Percentiles rank a stretch among this genome's conserved stretches.
Conservation (phyloP, 345 rosid species). For the Eucalyptus microcorys region DNA sequence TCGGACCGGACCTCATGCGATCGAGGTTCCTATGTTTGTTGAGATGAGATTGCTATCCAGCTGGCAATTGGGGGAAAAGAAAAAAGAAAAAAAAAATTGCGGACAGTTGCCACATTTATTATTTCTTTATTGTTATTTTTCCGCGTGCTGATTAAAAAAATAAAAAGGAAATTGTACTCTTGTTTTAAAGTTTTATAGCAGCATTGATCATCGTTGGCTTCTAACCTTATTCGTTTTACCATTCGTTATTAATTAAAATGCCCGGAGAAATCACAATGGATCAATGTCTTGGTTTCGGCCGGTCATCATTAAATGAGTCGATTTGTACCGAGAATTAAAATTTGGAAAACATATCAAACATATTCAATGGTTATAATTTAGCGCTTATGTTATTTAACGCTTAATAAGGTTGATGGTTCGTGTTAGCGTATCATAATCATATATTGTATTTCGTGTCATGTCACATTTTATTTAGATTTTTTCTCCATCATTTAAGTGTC, state of each 20-base stretch:
- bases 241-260: neutral
- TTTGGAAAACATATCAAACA: neutral
- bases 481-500: rapidly evolving
- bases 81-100: neutral
- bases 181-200: neutral
- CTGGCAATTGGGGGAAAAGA: neutral
- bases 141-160: neutral
- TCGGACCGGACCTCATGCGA: neutral
- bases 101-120: neutral
- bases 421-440: rapidly evolving
- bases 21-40: neutral
- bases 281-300: rapidly evolving
- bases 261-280: rapidly evolving
- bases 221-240: neutral
- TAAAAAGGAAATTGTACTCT: rapidly evolving
- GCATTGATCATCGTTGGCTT: too few species aligned
- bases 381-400: rapidly evolving
- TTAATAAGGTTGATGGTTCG: rapidly evolving
- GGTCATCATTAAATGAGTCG: rapidly evolving
- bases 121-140: neutral
- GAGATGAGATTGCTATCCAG: neutral
- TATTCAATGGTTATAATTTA: neutral
- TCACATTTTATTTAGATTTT: rapidly evolving
- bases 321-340: neutral
- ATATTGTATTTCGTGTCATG: rapidly evolving